Evolutionary conservation across 2,329 filamentous ascomycete genomes (phyloP).

Genomic region (Decorospora gaudefroyi): DNA sequence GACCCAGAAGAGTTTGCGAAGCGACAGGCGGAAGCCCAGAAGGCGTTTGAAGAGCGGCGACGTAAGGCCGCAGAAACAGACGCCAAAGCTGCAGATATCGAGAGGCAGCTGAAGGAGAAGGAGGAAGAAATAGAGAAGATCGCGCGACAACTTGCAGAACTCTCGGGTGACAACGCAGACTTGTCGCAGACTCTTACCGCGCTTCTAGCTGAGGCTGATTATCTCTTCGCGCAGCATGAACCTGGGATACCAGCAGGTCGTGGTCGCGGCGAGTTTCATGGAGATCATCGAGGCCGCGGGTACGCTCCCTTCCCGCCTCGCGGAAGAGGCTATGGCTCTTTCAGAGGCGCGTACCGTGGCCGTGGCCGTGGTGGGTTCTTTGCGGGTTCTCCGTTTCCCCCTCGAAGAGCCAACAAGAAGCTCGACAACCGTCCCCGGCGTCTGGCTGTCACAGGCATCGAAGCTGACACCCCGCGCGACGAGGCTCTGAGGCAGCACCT

Average conservation of each 20-base stretch:
- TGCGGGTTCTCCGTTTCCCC: constrained; percentile 34
- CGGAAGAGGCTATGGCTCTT: constrained; percentile 24
- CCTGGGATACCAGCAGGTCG: constrained; percentile 24
- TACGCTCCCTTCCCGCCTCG: constrained; percentile 22
- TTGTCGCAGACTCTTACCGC: constrained; percentile 26
- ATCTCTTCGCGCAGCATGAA: constrained; percentile 66
- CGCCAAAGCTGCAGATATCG: constrained; percentile 65
- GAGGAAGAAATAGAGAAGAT: constrained; percentile 67
- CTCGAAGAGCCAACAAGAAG: constrained; percentile 59
- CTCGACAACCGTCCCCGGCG: constrained; percentile 77
- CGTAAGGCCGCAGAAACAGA: constrained; percentile 67
- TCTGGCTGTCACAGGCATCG: constrained; percentile 66
- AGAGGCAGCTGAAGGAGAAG: constrained; percentile 66
- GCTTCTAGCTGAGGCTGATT: constrained; percentile 59
- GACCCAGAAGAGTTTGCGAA: constrained; percentile 71
- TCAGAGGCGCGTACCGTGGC: constrained; percentile 52
- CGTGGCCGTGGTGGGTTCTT: constrained; percentile 40
- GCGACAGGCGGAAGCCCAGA: constrained; percentile 74
- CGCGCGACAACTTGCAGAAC: constrained; percentile 64
- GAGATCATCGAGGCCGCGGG: constrained; percentile 49
- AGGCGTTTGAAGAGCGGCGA: constrained; percentile 66
- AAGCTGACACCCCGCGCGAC: constrained; percentile 65
- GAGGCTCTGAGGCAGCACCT: constrained; percentile 73
- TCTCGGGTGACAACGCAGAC: constrained; percentile 31
- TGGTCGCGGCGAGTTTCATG: constrained; percentile 31